Conservation (phyloP, 495 filamentous ascomycete genomes). For the Aspergillus kassunensis region DNA sequence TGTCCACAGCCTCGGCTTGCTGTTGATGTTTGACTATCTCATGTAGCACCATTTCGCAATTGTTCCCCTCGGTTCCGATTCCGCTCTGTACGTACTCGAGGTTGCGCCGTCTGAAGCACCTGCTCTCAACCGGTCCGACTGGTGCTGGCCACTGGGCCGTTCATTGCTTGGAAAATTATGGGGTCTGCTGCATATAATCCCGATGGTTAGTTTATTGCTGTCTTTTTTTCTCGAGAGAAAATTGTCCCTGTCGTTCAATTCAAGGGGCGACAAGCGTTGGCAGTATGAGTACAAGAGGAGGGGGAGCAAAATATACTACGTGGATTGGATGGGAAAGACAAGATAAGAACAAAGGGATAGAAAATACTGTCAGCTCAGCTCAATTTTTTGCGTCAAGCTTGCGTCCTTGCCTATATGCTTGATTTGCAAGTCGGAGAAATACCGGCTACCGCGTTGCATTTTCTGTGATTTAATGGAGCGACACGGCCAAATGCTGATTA, state of each 20-base stretch:
- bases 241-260: background rate
- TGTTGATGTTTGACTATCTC: conserved; percentile 12
- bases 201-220: conserved; percentile 38
- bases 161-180: conserved; percentile 29
- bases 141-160: conserved; percentile 20
- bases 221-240: conserved; percentile 15
- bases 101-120: conserved; percentile 27
- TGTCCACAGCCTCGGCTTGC: conserved; percentile 6
- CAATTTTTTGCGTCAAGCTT: background rate
- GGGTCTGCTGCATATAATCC: conserved; percentile 35
- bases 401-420: conserved; percentile 9
- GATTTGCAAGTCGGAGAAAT: conserved; percentile 7
- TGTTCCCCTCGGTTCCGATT: background rate
- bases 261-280: background rate
- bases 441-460: conserved; percentile 10
- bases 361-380: background rate
- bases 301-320: background rate
- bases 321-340: background rate
- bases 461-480: conserved; percentile 3
- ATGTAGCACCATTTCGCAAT: conserved; percentile 20
- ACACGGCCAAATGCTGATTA: conserved; percentile 3
- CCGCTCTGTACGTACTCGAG: conserved; percentile 5
- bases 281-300: background rate
- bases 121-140: conserved; percentile 19
- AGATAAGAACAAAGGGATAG: conserved; percentile 9